phyloP scores from a whole-genome alignment of 257 asterid species.

The Solanum piurae region DNA sequence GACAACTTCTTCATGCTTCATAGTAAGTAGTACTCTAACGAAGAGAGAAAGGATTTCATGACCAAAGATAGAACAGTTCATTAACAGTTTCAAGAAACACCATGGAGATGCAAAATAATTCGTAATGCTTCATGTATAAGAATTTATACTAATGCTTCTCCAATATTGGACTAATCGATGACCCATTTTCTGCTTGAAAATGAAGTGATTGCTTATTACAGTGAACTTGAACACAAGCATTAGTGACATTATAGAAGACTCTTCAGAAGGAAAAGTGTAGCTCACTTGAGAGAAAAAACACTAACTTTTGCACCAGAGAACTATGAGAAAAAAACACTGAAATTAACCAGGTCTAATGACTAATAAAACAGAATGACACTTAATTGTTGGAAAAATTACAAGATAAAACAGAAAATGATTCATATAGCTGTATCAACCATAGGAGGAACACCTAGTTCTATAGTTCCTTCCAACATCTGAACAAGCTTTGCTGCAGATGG shows the following conservation, averaged over 20 bases:
- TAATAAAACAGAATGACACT: neutral
- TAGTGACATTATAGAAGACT: neutral
- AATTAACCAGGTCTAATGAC: neutral
- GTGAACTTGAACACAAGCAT: neutral
- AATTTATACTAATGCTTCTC: neutral
- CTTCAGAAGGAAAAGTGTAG: neutral
- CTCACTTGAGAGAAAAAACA: neutral
- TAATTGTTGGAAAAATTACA: neutral
- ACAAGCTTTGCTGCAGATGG: neutral
- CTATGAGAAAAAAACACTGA: neutral
- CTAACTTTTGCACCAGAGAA: neutral
- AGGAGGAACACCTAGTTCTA: neutral
- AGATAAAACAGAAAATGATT: neutral
- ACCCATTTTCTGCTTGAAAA: neutral
- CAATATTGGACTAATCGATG: neutral
- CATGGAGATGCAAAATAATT: neutral
- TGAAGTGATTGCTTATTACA: neutral
- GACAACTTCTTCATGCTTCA: neutral
- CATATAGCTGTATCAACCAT: neutral
- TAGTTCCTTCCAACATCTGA: conserved; percentile 1
- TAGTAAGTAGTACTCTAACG: neutral
- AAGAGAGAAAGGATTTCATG: neutral
- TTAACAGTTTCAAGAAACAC: neutral
- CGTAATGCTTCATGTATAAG: neutral
- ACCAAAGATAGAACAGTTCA: neutral